phyloP scores from a whole-genome alignment of 768 basidiomycete genomes.

The Leccinum subtestaceum region DNA sequence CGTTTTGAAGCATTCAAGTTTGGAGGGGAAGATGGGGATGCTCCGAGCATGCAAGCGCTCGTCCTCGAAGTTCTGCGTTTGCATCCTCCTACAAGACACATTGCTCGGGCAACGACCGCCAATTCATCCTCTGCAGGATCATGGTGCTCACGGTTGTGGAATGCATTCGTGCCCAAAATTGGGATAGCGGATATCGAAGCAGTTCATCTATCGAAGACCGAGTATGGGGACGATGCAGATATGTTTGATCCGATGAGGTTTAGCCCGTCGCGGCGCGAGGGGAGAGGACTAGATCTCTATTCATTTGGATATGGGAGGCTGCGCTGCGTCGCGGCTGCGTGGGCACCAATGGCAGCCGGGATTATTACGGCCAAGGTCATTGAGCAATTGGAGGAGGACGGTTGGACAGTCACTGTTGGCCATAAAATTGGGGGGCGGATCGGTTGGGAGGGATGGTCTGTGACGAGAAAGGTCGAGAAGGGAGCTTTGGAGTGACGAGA shows the following conservation, averaged over 20 bases:
- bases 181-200: slow-evolving; percentile 26
- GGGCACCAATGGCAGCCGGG: slow-evolving; percentile 58
- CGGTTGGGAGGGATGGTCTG: slow-evolving; percentile 45
- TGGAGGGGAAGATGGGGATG: slow-evolving; percentile 7
- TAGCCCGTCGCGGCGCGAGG: slow-evolving; percentile 27
- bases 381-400: slow-evolving; percentile 26
- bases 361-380: slow-evolving; percentile 45
- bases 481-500: neutral
- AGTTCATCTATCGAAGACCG: slow-evolving; percentile 15
- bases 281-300: slow-evolving; percentile 23
- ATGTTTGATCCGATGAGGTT: slow-evolving; percentile 45
- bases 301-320: slow-evolving; percentile 46
- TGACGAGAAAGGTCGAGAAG: slow-evolving; percentile 23
- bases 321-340: slow-evolving; percentile 42
- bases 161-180: slow-evolving; percentile 3
- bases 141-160: slow-evolving; percentile 12
- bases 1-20: slow-evolving; percentile 14
- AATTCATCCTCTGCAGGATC: neutral
- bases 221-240: slow-evolving; percentile 33
- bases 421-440: slow-evolving; percentile 38
- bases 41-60: slow-evolving; percentile 26
- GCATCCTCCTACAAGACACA: slow-evolving; percentile 27
- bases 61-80: slow-evolving; percentile 28
- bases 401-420: slow-evolving; percentile 16
- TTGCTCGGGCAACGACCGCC: slow-evolving; percentile 15